Percentiles rank a stretch among this genome's conserved stretches.
Evolutionary conservation across 169 alveolate genomes (phyloP).

Genomic region (Cryptosporidium ryanae): DNA sequence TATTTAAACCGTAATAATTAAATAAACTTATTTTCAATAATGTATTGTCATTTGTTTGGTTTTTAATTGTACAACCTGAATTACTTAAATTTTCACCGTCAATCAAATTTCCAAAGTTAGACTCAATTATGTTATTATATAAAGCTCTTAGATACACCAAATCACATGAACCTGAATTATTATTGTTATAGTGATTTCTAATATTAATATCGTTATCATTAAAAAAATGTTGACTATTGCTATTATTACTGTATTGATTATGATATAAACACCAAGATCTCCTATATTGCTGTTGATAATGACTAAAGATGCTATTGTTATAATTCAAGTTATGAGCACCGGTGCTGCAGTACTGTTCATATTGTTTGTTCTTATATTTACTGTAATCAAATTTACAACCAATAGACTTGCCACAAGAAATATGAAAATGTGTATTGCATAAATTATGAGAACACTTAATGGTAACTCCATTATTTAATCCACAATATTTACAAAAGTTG

Average conservation of each 20-base stretch:
- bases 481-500: constrained; percentile 51
- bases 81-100: background rate
- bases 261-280: constrained; percentile 64
- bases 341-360: constrained; percentile 8
- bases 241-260: constrained; percentile 27
- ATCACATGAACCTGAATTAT: constrained; percentile 20
- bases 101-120: constrained; percentile 1
- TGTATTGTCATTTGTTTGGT: constrained; percentile 37
- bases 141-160: constrained; percentile 1
- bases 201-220: constrained; percentile 2
- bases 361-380: constrained; percentile 15
- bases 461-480: constrained; percentile 39
- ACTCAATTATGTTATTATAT: constrained; percentile 27
- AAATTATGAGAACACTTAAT: constrained; percentile 23
- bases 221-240: background rate
- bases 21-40: constrained; percentile 26
- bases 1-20: constrained; percentile 35
- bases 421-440: constrained; percentile 44
- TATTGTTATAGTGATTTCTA: background rate
- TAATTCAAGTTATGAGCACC: no score
- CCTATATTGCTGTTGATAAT: constrained; percentile 12
- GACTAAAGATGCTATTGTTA: no score
- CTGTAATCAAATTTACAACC: constrained; percentile 64
- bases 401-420: constrained; percentile 57
- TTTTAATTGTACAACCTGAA: background rate